Evolutionary conservation across 345 rosid species (phyloP).

Genomic region (Acer yangbiense): DNA sequence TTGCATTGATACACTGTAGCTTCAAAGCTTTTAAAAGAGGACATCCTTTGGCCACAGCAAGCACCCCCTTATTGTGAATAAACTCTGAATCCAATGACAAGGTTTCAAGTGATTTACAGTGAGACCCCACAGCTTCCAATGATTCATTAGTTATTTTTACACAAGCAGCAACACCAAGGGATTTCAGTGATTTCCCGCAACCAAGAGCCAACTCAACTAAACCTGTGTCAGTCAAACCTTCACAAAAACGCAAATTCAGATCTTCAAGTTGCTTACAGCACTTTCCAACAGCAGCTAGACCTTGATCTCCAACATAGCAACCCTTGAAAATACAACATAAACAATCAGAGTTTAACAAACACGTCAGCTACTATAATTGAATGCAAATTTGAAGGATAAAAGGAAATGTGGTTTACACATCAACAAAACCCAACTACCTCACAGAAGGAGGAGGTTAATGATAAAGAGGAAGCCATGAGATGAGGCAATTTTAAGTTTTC

Average conservation of each 20-base stretch:
- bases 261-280: slow-evolving; percentile 72
- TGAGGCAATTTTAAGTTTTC: background rate
- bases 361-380: background rate
- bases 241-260: slow-evolving; percentile 84
- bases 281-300: slow-evolving; percentile 72
- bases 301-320: slow-evolving; percentile 88
- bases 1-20: slow-evolving; percentile 73
- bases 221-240: slow-evolving; percentile 80
- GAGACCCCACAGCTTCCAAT: slow-evolving; percentile 69
- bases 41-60: slow-evolving; percentile 80
- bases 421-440: background rate
- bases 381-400: background rate
- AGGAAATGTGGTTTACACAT: slow-evolving; percentile 10
- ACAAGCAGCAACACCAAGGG: slow-evolving; percentile 85
- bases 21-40: slow-evolving; percentile 63
- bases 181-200: slow-evolving; percentile 68
- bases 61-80: slow-evolving; percentile 67
- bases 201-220: slow-evolving; percentile 62
- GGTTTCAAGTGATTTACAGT: slow-evolving; percentile 65
- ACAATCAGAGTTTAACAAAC: background rate
- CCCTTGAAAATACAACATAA: slow-evolving; percentile 46
- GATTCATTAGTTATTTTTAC: slow-evolving; percentile 73
- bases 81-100: slow-evolving; percentile 81
- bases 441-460: background rate
- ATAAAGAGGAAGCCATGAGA: background rate